Evolutionary conservation across 129 eudicot species (phyloP), one percentile per base, ranked within the genome.

Genomic region (Deinandra increscens): DNA sequence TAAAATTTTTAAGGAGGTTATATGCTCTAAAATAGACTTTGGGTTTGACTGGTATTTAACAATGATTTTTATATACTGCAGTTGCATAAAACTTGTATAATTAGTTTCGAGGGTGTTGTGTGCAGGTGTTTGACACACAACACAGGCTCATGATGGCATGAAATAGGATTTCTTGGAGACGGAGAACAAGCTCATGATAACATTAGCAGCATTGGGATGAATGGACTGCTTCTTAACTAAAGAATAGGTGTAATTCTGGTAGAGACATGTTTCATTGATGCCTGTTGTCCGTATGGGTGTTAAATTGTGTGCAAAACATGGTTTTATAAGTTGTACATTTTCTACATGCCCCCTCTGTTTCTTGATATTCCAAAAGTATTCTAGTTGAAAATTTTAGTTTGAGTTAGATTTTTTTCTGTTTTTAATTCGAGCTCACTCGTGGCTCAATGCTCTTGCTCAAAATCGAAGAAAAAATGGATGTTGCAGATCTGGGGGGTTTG

Each of bases 71-170:
- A 31, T 67, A 37, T 34, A 36, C 66, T 36, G 66, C 65, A 60
- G 65, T 33, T 60, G 8, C 65, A 15, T 61, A 14, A 46, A 69
- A 38, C 74, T 14, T 33, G 49, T 23, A 54, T 75, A 75, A 58
- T 58, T 67, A 75, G 53, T 68, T 43, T 60, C 13, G 36, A 41
- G 22, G 64, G 56, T 49, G 68, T 55, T 71, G 20, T 54, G 34
- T 84, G 84, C 88, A 88, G 95, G 79, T 82, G 91, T 88, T 80
- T 88, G 86, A 88, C 63, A 51, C 36, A 19, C 42, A 9, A 46
- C 68, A 60, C 54, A 68, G 70, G 64, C 64, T 49, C 29, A 41
- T 58, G 13, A 61, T 50, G 51, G 76, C 75, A 46, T 69, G 62
- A 46, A 10, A 8, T 19, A 58, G n/a, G 46, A 46, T 29, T 59